Conservation (phyloP, 352 stramenopile genomes). For the Phytopythium delawarense region DNA sequence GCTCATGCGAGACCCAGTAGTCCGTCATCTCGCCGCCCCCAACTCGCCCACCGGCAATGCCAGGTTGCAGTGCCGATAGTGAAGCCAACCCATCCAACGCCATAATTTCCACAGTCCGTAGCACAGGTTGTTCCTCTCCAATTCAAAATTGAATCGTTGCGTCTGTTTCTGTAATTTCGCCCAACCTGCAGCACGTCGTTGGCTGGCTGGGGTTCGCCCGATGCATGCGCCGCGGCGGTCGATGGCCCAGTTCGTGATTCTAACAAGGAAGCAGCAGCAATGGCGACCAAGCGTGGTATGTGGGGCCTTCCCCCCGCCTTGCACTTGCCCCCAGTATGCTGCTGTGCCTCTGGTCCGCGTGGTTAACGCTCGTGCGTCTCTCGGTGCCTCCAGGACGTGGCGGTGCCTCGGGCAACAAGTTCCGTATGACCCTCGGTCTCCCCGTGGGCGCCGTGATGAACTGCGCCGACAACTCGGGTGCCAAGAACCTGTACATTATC, state of each 20-base stretch:
- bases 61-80: neutral
- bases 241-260: conserved; percentile 71
- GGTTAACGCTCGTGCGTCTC: conserved; percentile 3
- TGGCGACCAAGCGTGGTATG: conserved; percentile 74
- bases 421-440: conserved; percentile 99
- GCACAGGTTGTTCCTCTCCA: neutral
- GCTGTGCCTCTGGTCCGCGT: neutral
- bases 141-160: neutral
- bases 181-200: neutral
- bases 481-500: conserved; percentile 99
- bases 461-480: conserved; percentile 99
- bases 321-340: neutral
- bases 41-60: neutral
- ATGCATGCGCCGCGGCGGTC: neutral
- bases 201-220: conserved; percentile 26
- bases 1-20: conserved; percentile 63
- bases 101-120: neutral
- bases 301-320: conserved; percentile 7
- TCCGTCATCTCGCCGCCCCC: conserved; percentile 37
- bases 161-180: neutral
- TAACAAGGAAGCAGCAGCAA: conserved; percentile 81
- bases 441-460: conserved; percentile 99
- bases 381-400: conserved; percentile 84
- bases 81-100: neutral
- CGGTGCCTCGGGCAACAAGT: conserved; percentile 98